Evolutionary conservation across 1,284 basidiomycete species (phyloP), one percentile per base, ranked within the genome.

Genomic region (Cutaneotrichosporon dermatis): DNA sequence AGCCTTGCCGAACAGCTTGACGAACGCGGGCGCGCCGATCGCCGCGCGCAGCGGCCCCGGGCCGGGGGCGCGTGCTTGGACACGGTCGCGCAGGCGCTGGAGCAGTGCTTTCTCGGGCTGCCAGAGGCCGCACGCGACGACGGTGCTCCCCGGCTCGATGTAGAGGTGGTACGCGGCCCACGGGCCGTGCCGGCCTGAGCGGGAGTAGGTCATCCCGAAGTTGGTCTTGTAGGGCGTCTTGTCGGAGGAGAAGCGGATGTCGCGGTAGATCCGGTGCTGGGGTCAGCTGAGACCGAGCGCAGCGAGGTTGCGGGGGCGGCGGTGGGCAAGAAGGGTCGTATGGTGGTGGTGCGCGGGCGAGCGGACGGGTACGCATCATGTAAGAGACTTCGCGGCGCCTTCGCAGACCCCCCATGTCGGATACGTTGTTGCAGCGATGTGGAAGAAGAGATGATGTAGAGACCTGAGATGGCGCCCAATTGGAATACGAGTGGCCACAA

Each of bases 191-290:
- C 77, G 67, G 2, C 78, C 78, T 3, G 69, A 68, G 33, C 76
- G 72, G 10, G 67, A 70, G 36, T 73, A 72, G 13, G 73, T 69
- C 48, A 75, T 60, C 35, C 70, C 74, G 44, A 95, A 84, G 4
- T 82, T 82, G 4, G 79, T 84, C 79, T 96, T 95, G 80, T 96
- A 96, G 0, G 93, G 93, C 3, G 93, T 94, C 78, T 76, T 76
- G 61, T 77, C 75, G 7, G 68, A 66, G 25, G 89, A 90, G 76
- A 95, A 95, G n/a, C 92, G 85, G 12, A 93, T 78, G 58, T 79
- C 78, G 10, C 80, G 71, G 66, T 80, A 80, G 59, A 81, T 80
- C 1, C 79, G 70, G 59, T 79, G 77, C 73, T 77, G 60, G 1
- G 16, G 52, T 48, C 25, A 42, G n/a, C 25, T 9, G 25, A 12